A percentile compares a stretch with the other conserved stretches of the same genome.
phyloP scores from a whole-genome alignment of 2,329 filamentous ascomycete species.

The Penicillium olsonii region DNA sequence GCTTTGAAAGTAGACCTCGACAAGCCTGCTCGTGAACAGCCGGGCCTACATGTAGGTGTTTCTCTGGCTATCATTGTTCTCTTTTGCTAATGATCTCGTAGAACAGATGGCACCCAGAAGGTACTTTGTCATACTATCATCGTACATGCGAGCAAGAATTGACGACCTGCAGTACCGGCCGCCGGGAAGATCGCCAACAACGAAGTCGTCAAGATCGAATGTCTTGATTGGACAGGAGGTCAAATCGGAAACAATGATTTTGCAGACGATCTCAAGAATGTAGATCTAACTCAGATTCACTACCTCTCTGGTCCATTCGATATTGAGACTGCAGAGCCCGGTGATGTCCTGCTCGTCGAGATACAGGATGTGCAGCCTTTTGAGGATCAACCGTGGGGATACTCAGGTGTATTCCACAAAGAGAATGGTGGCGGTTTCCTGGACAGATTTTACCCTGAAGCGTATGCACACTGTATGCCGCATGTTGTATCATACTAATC shows the following conservation, averaged over 20 bases:
- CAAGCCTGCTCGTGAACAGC: slow-evolving; percentile 69
- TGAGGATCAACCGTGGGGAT: slow-evolving; percentile 84
- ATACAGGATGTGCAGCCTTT: slow-evolving; percentile 93
- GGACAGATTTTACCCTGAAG: slow-evolving; percentile 81
- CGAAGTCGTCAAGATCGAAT: slow-evolving; percentile 92
- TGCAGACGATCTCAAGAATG: slow-evolving; percentile 82
- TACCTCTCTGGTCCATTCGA: slow-evolving; percentile 90
- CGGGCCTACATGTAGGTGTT: slow-evolving; percentile 66
- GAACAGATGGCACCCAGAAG: slow-evolving; percentile 94
- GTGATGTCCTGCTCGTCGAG: slow-evolving; percentile 81
- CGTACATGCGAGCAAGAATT: neutral
- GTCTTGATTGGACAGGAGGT: slow-evolving; percentile 75
- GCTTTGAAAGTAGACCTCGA: slow-evolving; percentile 73
- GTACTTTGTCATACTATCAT: slow-evolving; percentile 49
- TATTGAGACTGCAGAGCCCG: slow-evolving; percentile 78
- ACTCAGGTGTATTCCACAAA: slow-evolving; percentile 78
- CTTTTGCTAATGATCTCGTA: slow-evolving; percentile 34
- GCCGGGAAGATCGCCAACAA: slow-evolving; percentile 73
- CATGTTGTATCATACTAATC: neutral
- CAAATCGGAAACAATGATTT: slow-evolving; percentile 88
- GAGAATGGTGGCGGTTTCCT: slow-evolving; percentile 86
- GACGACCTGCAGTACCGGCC: slow-evolving; percentile 64
- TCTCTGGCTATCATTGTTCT: slow-evolving; percentile 3
- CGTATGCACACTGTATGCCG: slow-evolving; percentile 53
- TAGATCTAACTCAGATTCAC: slow-evolving; percentile 81